Evolutionary conservation across 768 basidiomycete genomes (phyloP).

Genomic region (Lactarius quietus): DNA sequence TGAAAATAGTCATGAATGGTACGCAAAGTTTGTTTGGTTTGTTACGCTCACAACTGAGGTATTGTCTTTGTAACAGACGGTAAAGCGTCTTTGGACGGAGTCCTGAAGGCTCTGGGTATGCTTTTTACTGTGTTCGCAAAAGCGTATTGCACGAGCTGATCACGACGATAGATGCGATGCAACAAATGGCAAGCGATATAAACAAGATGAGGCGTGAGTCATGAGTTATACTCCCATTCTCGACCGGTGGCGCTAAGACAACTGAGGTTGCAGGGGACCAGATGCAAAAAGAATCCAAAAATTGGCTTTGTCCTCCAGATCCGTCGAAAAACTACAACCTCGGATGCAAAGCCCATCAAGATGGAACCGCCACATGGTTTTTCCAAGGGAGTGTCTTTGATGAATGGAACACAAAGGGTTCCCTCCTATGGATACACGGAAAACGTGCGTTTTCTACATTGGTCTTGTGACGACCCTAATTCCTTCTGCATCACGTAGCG

Average conservation of each 20-base stretch:
- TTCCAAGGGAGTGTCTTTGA: background rate
- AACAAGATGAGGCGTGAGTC: background rate
- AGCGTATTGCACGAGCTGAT: background rate
- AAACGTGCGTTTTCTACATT: background rate
- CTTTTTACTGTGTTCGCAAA: background rate
- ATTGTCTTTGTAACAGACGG: background rate
- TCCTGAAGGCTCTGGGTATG: background rate
- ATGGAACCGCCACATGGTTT: constrained; percentile 3
- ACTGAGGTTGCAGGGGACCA: background rate
- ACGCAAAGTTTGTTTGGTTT: background rate
- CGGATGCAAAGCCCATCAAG: background rate
- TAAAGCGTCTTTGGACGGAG: background rate
- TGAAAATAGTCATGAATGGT: constrained; percentile 8
- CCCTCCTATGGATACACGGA: constrained; percentile 7
- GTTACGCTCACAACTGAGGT: background rate
- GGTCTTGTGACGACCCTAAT: background rate
- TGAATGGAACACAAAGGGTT: background rate
- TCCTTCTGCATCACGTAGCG: background rate
- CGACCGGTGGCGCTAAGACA: background rate
- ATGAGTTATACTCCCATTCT: too few species aligned
- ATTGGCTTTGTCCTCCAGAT: constrained; percentile 14
- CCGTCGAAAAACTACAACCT: constrained; percentile 7
- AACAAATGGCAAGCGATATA: background rate
- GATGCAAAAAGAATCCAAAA: background rate
- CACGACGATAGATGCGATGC: background rate